Percentiles rank a stretch among this genome's conserved stretches.
phyloP scores from a whole-genome alignment of 192 early-diverging fungal genomes.

The Phlyctochytrium bullatum region DNA sequence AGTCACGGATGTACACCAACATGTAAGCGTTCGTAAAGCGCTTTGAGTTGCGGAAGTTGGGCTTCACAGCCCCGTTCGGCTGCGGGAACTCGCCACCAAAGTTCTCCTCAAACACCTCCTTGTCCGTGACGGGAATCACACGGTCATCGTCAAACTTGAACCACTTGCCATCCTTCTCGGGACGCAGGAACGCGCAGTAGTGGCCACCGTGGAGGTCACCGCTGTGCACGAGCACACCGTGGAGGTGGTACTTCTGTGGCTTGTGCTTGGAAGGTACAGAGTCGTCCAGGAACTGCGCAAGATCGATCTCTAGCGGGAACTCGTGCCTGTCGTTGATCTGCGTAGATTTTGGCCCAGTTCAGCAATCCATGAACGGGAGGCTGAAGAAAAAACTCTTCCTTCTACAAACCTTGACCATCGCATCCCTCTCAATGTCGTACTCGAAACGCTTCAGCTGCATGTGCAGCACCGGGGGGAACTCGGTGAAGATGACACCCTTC shows the following conservation, averaged over 20 bases:
- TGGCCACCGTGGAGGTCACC: slow-evolving; percentile 92
- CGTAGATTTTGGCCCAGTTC: neutral
- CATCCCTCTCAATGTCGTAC: slow-evolving; percentile 88
- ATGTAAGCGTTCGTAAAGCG: slow-evolving; percentile 98
- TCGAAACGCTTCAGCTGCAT: slow-evolving; percentile 97
- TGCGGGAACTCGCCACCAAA: slow-evolving; percentile 73
- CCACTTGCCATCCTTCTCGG: slow-evolving; percentile 77
- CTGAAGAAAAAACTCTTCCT: slow-evolving; percentile 15
- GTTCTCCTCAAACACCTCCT: slow-evolving; percentile 92
- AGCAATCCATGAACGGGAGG: neutral
- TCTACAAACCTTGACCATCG: slow-evolving; percentile 92
- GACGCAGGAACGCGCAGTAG: slow-evolving; percentile 88
- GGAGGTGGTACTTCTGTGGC: slow-evolving; percentile 74
- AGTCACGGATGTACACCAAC: slow-evolving; percentile 93
- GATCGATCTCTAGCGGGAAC: slow-evolving; percentile 83
- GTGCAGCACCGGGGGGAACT: slow-evolving; percentile 91
- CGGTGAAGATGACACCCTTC: slow-evolving; percentile 93
- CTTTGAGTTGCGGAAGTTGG: slow-evolving; percentile 42
- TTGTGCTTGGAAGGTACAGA: slow-evolving; percentile 35
- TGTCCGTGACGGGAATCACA: slow-evolving; percentile 72
- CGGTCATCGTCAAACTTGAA: slow-evolving; percentile 95
- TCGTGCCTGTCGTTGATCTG: slow-evolving; percentile 96
- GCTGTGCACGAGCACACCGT: slow-evolving; percentile 95
- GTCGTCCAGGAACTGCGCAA: slow-evolving; percentile 72
- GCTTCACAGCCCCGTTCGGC: slow-evolving; percentile 25